These are phyloP conservation scores for Pugionium dolabratum DNA, from an alignment of 345 rosid genomes.

Conservation along the genomic window DNA sequence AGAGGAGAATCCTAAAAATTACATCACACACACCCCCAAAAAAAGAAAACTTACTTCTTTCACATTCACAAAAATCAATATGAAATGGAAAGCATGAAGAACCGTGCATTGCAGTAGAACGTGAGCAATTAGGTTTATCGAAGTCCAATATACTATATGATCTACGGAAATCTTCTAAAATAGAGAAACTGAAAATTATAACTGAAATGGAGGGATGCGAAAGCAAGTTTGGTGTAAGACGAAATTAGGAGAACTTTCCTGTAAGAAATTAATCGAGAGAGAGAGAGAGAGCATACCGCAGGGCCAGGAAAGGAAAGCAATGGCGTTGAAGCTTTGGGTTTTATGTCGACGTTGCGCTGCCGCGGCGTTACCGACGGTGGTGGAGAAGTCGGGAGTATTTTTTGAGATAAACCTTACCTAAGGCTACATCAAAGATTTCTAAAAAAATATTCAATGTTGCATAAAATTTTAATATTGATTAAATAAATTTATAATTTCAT, in stretches of 20 bases:
- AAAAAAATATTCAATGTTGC: too few species aligned
- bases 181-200: too few species aligned
- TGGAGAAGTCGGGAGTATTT: neutral
- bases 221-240: neutral
- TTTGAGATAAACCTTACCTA: too few species aligned
- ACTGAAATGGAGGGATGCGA: too few species aligned
- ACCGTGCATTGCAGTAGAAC: neutral
- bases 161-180: too few species aligned
- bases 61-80: neutral
- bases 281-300: neutral
- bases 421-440: too few species aligned
- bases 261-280: neutral
- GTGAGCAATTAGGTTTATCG: neutral
- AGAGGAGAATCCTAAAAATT: slow-evolving; percentile 8
- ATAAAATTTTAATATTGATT: too few species aligned
- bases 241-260: slow-evolving; percentile 2
- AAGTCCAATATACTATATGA: neutral
- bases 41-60: neutral
- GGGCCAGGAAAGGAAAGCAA: neutral
- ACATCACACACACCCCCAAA: neutral
- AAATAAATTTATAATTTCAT: too few species aligned
- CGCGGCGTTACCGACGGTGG: slow-evolving; percentile 27
- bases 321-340: neutral
- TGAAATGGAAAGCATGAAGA: neutral
- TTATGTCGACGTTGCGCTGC: too few species aligned